Conservation (phyloP, 2,329 filamentous ascomycete species). For the Fusarium sp. region DNA sequence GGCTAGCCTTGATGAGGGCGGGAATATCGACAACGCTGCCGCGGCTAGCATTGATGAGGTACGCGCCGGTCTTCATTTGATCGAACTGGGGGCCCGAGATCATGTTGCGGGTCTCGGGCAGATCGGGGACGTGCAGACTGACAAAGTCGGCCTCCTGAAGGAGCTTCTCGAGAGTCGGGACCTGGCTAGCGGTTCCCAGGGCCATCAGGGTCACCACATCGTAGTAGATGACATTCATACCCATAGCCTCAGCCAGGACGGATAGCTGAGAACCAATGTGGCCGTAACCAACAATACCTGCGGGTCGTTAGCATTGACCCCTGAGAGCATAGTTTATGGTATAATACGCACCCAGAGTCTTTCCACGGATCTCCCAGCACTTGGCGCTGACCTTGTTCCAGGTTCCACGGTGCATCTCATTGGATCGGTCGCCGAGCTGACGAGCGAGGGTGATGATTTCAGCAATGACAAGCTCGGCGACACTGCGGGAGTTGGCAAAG, state of each 20-base stretch:
- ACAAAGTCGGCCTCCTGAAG: conserved; percentile 89
- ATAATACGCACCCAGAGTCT: conserved; percentile 78
- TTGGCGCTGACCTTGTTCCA: conserved; percentile 98
- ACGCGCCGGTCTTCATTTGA: conserved; percentile 92
- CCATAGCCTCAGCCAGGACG: conserved; percentile 95
- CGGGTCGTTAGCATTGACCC: neutral
- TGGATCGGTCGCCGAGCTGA: conserved; percentile 92
- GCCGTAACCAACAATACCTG: conserved; percentile 93
- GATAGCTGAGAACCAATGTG: conserved; percentile 97
- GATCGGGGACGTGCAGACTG: conserved; percentile 92
- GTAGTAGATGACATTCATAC: conserved; percentile 98
- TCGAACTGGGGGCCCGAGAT: conserved; percentile 83
- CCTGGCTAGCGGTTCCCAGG: conserved; percentile 86
- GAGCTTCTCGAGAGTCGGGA: conserved; percentile 79
- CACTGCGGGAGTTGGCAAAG: conserved; percentile 96
- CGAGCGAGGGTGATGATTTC: conserved; percentile 93
- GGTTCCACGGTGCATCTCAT: conserved; percentile 90
- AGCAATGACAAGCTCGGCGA: conserved; percentile 93
- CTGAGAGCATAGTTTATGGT: neutral
- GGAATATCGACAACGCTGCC: conserved; percentile 95
- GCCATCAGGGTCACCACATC: conserved; percentile 96
- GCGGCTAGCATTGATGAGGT: conserved; percentile 95
- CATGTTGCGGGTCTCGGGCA: conserved; percentile 92
- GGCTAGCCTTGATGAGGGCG: conserved; percentile 88
- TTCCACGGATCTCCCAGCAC: conserved; percentile 98